Evolutionary conservation across 139 green algal species (phyloP).

Genomic region (Yamagishiella unicocca): DNA sequence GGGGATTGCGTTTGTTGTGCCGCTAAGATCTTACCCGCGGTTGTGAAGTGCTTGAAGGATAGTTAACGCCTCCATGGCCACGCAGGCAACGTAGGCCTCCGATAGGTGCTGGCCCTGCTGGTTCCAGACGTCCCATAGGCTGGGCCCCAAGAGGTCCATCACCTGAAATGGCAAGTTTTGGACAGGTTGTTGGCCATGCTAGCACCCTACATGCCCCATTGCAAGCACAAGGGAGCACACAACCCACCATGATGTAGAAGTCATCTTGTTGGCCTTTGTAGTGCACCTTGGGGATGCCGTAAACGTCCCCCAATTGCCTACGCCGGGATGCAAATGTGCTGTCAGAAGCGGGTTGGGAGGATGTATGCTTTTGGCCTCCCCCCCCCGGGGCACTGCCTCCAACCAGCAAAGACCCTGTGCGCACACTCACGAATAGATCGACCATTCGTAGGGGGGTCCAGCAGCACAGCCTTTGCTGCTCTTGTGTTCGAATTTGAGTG

Average conservation of each 20-base stretch:
- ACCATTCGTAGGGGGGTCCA: constrained; percentile 98
- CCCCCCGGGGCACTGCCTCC: background rate
- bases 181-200: background rate
- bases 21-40: constrained; percentile 89
- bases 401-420: too few species aligned
- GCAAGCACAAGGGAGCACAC: too few species aligned
- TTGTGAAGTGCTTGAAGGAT: constrained; percentile 97
- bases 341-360: too few species aligned
- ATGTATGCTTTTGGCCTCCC: too few species aligned
- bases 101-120: constrained; percentile 85
- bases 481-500: constrained; percentile 98
- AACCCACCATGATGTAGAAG: constrained; percentile 98
- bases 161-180: constrained; percentile 75
- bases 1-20: too few species aligned
- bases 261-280: constrained; percentile 98
- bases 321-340: too few species aligned
- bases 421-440: constrained; percentile 92
- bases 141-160: constrained; percentile 99
- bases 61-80: constrained; percentile 97
- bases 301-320: constrained; percentile 71
- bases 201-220: too few species aligned
- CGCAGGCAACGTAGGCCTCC: constrained; percentile 99
- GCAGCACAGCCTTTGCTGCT: constrained; percentile 98
- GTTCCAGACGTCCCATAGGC: constrained; percentile 99
- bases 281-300: constrained; percentile 96